Base-by-base conservation (phyloP, 108 stramenopile species). In the Nannochloropsis oceanica region DNA sequence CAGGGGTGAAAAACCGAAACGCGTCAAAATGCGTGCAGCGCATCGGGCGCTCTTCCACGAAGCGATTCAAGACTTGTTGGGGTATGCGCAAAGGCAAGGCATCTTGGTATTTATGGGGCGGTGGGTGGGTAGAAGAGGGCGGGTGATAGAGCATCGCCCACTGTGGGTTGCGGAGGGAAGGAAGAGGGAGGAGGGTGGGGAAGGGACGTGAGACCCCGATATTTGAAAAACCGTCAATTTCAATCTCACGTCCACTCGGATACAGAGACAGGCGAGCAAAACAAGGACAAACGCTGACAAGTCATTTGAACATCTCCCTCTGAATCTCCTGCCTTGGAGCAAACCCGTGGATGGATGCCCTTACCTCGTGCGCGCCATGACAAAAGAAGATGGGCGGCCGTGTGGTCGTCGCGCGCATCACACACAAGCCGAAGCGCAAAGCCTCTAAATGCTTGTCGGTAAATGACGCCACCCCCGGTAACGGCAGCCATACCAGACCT, bases 131-230 rank as follows among this genome's bases (percentile, higher is more conserved):
- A 18, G 27, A 42, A 20, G 84, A 80, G 43, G 85, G 81, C 5
- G 93, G 94, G 44, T 93, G 93, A 83, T 97, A 97, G 26, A 95
- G 95, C 97, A 97, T 97, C 26, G 97, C 97, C 96, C 96, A 97
- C 87, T 73, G 59, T 18, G n/a, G 59, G 34, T n/a, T n/a, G 59
- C 5, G 59, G 10, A n/a, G 59, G 22, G 59, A 73, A n/a, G 22
- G 59, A 73, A 34, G 34, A 5, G 18, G n/a, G 10, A 9, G 59
- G 10, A 73, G 22, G n/a, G 59, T 8, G 9, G 59, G 59, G 59
- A 7, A n/a, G 59, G n/a, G 8, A 73, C 8, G 59, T 73, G n/a
- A 73, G 9, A 73, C 7, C 7, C n/a, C 18, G 10, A 50, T n/a
- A n/a, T n/a, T n/a, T n/a, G 34, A 34, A 1, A 34, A 34, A 5